Conservation (phyloP, 2,329 filamentous ascomycete genomes). For the Alternaria ethzedia region DNA sequence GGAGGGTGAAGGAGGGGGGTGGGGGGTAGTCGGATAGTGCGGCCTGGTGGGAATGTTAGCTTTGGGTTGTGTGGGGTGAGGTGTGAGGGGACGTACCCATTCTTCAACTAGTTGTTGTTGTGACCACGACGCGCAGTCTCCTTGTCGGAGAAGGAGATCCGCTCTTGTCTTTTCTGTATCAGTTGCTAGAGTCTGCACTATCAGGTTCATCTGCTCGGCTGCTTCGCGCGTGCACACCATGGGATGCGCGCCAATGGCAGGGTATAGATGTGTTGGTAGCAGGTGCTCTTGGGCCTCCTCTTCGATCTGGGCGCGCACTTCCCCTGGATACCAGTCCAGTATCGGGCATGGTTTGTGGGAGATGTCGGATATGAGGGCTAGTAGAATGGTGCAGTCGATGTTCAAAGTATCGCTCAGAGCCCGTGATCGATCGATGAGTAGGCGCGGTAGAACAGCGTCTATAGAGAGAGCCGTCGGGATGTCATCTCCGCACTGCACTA, state of each 20-base stretch:
- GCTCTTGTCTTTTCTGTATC: conserved; percentile 60
- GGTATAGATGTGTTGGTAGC: conserved; percentile 67
- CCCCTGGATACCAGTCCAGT: conserved; percentile 62
- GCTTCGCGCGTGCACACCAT: conserved; percentile 73
- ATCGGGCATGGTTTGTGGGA: conserved; percentile 62
- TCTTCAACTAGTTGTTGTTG: conserved; percentile 21
- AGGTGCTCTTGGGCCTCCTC: conserved; percentile 68
- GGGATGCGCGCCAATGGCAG: conserved; percentile 60
- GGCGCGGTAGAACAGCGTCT: conserved; percentile 30
- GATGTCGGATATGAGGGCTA: conserved; percentile 76
- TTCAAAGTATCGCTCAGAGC: conserved; percentile 58
- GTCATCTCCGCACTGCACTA: conserved; percentile 39
- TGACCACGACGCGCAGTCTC: conserved; percentile 21
- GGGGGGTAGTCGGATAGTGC: conserved; percentile 60
- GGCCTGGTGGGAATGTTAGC: conserved; percentile 9
- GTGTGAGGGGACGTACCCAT: conserved; percentile 22
- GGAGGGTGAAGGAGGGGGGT: conserved; percentile 64
- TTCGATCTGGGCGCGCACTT: conserved; percentile 69
- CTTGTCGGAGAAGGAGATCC: conserved; percentile 62
- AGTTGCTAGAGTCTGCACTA: conserved; percentile 48
- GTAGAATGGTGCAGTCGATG: conserved; percentile 72
- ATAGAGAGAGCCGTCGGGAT: conserved; percentile 33
- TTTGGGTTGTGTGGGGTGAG: not conserved
- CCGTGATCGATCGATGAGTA: conserved; percentile 50
- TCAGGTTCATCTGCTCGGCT: conserved; percentile 64